Base-by-base conservation (phyloP, 768 basidiomycete genomes). In the Collybia nuda region DNA sequence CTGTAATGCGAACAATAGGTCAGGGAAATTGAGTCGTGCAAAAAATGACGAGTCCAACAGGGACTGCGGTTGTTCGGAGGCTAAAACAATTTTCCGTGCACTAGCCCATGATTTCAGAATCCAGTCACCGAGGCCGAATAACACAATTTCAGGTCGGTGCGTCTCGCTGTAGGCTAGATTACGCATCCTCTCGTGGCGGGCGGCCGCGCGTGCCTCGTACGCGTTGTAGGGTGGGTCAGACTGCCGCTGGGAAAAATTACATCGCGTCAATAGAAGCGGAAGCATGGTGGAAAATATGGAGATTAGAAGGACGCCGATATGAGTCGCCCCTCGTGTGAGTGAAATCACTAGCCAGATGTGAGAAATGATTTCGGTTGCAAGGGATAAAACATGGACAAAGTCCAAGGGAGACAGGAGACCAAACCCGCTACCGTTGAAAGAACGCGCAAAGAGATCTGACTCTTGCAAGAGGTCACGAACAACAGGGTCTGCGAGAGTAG, bases 101-200 rank as follows among this genome's bases (percentile, higher is more conserved):
- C 68, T 73, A 3, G 85, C 77, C 92, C 92, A 95, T 6, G 82
- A 81, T 48, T 80, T 76, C 51, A 94, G 69, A 47, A 94, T 85
- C 93, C 92, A 95, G 35, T 89, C 85, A 9, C 84, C 85, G 14
- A 95, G 76, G 3, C 89, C 89, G 64, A 93, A 95, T 3, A 94
- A 73, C 28, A 85, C 74, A 26, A 94, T 78, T 64, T 95, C 92
- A 14, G 86, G 84, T n/a, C 90, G 84, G 64, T 89, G 83, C 0
- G 70, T 61, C 35, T 90, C 90, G 60, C 82, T 87, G 64, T 88
- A 82, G 0, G 84, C 91, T 35, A 93, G 70, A 58, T 78, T 81
- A 6, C 88, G 82, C 76, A 92, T 80, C 38, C 78, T 80, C 60
- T 92, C 89, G 60, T 87, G 86, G 37, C 82, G 82, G 45, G 87